Evolutionary conservation across 306 rosid species (phyloP).

Genomic region (Argentina anserina): DNA sequence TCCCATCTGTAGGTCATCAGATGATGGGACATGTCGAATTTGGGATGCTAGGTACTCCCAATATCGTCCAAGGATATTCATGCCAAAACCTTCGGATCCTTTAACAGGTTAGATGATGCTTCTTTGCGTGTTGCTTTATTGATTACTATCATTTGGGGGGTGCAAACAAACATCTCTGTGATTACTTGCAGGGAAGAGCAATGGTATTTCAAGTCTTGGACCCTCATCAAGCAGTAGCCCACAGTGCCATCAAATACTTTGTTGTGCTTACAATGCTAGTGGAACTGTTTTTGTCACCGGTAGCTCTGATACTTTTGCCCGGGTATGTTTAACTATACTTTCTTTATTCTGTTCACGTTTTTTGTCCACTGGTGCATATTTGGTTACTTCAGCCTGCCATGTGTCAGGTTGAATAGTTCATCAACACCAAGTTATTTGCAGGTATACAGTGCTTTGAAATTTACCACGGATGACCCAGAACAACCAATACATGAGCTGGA

Average conservation of each 20-base stretch:
- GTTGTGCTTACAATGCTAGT: slow-evolving; percentile 83
- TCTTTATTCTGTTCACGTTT: slow-evolving; percentile 19
- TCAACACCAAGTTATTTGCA: slow-evolving; percentile 36
- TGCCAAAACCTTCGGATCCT: slow-evolving; percentile 64
- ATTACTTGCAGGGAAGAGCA: slow-evolving; percentile 65
- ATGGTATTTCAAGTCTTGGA: slow-evolving; percentile 43
- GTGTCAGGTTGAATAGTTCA: slow-evolving; percentile 28
- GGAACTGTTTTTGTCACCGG: slow-evolving; percentile 94
- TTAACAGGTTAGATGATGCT: slow-evolving; percentile 54
- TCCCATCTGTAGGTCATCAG: slow-evolving; percentile 60
- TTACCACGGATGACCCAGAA: slow-evolving; percentile 49
- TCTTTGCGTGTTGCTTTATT: slow-evolving; percentile 15
- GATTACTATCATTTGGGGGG: not conserved
- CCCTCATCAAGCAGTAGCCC: slow-evolving; percentile 59
- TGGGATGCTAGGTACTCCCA: slow-evolving; percentile 85
- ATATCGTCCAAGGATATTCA: slow-evolving; percentile 55
- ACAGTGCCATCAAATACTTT: slow-evolving; percentile 69
- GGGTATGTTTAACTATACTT: slow-evolving; percentile 46
- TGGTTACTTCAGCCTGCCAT: slow-evolving; percentile 19
- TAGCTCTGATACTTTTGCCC: slow-evolving; percentile 84
- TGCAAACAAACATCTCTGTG: slow-evolving; percentile 9
- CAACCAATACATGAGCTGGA: slow-evolving; percentile 76
- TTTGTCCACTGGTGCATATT: slow-evolving; percentile 25
- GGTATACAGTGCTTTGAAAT: slow-evolving; percentile 83
- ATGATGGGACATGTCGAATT: slow-evolving; percentile 89